Evolutionary conservation across 768 basidiomycete genomes (phyloP), one percentile per base, ranked within the genome.

Genomic region (Phaeolepiota aurea): DNA sequence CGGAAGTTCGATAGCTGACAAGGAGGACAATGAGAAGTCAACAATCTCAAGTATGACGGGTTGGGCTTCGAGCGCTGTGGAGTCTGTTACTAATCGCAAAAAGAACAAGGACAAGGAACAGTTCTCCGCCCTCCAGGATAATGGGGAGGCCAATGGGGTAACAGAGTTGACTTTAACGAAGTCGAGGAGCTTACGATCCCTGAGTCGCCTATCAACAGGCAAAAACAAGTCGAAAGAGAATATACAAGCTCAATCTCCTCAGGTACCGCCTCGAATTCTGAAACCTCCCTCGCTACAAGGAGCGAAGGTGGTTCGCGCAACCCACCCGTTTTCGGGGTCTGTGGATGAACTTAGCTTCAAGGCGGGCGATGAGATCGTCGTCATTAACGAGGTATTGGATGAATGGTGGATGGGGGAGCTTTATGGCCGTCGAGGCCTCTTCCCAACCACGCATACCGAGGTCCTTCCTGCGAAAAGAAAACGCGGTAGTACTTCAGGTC

Each of bases 341-440:
- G 63, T 75, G 1, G 90, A 92, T 48, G 91, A 94, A 57, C 65
- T 96, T 25, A 72, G 72, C 32, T 82, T 94, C 63, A 71, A 64
- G 43, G 64, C 69, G 3, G 91, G 89, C 0, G 81, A 83, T 30
- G 77, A 87, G 48, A 83, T 96, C 42, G 58, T 70, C 11, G 79
- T 92, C 20, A 50, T 87, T 20, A 79, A 78, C 22, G 88, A 93
- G 55, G 86, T 91, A 1, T 65, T 89, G 22, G 85, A 87, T 46
- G 89, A 79, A 44, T 93, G 91, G 91, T 93, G 88, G 85, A 75
- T 90, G 66, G 91, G 90, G 4, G 79, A 85, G 54, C 55, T 77
- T 22, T 62, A 72, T 41, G 87, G 86, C 1, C 68, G 68, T 46
- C 77, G 72, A 38, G 91, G 91, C 11, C 56, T 94, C 31, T 93